Evolutionary conservation across 768 basidiomycete species (phyloP), one percentile per base, ranked within the genome.

Genomic region (Pleurotus citrinopileatus): DNA sequence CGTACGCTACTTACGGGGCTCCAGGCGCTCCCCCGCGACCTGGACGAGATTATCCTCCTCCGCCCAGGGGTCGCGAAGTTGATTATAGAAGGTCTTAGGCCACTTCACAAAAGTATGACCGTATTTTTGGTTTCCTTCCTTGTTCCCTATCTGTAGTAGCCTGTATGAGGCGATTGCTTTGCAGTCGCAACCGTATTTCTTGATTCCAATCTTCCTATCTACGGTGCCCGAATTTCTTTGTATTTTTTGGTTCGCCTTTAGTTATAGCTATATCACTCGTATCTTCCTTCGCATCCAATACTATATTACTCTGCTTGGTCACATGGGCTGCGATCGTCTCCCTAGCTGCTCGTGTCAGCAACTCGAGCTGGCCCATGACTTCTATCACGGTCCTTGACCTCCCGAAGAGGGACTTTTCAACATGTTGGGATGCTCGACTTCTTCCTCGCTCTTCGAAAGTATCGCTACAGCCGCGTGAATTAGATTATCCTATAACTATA

Each of bases 1-100:
- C 66, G 48, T 59, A 75, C 55, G 64, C 70, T 61, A 81, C 80
- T 62, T 83, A 86, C 59, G 62, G 69, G 47, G 59, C 63, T 25
- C 52, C 62, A 61, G 71, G 69, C 55, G 67, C 73, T 59, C 65
- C 71, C 22, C 59, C 65, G 25, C 60, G 78, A 23, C 57, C 63
- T 48, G 63, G 60, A 56, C 59, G 62, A 63, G 75, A 80, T 58
- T 81, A 84, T 59, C 81, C 80, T 63, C 65, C 70, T 60, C 75
- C 67, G 62, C 76, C 71, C 59, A 75, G 69, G 61, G 78, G 66
- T 59, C 75, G 80, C 38, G 80, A 78, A 37, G 69, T 73, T 47
- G 61, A 50, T 25, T 50, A 50, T 36, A 28, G 48, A 50, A 59
- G 62, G 23, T 32, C 60, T 57, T 62, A 60, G 28, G 60, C 63